Percentiles rank a stretch among this genome's conserved stretches.
phyloP scores from a whole-genome alignment of 139 green algal species.

The Edaphochlamys debaryana region DNA sequence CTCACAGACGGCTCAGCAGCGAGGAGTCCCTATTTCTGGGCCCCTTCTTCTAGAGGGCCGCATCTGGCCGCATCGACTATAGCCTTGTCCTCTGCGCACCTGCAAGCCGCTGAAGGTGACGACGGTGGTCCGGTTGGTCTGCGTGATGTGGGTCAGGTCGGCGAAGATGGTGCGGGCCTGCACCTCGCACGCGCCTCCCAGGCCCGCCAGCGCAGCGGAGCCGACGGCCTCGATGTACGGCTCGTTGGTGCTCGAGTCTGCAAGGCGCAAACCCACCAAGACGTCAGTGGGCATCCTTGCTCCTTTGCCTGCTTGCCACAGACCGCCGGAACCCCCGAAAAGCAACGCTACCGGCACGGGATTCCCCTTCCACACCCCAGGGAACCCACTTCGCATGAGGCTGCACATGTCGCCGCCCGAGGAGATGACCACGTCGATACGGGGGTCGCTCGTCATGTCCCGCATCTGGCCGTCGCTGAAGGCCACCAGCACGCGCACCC shows the following conservation, averaged over 20 bases:
- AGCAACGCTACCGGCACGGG: too few species aligned
- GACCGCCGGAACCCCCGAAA: too few species aligned
- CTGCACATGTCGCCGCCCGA: slow-evolving; percentile 44
- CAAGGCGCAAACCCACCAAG: too few species aligned
- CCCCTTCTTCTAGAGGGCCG: too few species aligned
- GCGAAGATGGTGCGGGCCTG: slow-evolving; percentile 36
- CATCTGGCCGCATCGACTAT: too few species aligned
- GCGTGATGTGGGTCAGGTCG: slow-evolving; percentile 10
- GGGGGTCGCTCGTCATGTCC: slow-evolving; percentile 47
- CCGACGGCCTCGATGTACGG: not conserved
- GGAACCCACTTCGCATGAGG: slow-evolving; percentile 1
- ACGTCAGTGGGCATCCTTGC: too few species aligned
- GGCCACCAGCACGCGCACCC: slow-evolving; percentile 27
- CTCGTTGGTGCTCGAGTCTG: not conserved
- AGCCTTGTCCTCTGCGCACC: too few species aligned
- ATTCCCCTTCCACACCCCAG: too few species aligned
- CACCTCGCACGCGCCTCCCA: slow-evolving; percentile 3
- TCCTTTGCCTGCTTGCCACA: too few species aligned
- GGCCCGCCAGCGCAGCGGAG: not conserved
- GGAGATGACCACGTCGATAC: slow-evolving; percentile 20
- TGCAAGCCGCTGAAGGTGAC: too few species aligned
- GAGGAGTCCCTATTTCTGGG: too few species aligned
- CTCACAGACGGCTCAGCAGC: too few species aligned
- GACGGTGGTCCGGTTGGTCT: slow-evolving; percentile 9
- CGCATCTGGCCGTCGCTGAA: slow-evolving; percentile 49